A percentile compares a stretch with the other conserved stretches of the same genome.
phyloP scores from a whole-genome alignment of 352 stramenopile genomes.

The Pythium sp. region DNA sequence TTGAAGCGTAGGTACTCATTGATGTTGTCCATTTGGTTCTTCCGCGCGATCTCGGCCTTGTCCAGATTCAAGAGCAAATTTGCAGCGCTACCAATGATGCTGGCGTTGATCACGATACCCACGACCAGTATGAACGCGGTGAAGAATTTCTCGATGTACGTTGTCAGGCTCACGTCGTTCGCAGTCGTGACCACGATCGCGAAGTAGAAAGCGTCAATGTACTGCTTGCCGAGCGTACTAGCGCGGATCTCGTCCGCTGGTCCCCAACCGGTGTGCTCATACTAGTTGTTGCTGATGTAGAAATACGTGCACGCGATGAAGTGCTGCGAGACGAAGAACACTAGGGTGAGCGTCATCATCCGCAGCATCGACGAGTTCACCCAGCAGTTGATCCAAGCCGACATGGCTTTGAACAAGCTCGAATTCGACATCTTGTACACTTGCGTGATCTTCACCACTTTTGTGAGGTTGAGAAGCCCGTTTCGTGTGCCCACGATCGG shows the following conservation, averaged over 20 bases:
- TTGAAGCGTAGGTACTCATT: slow-evolving; percentile 84
- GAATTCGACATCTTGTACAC: slow-evolving; percentile 54
- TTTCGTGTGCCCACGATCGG: slow-evolving; percentile 34
- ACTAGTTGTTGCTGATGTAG: slow-evolving; percentile 46
- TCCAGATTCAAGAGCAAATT: slow-evolving; percentile 76
- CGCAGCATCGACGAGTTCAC: slow-evolving; percentile 70
- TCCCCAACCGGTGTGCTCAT: slow-evolving; percentile 42
- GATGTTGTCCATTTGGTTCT: slow-evolving; percentile 77
- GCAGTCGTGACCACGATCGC: slow-evolving; percentile 65
- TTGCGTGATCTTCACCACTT: slow-evolving; percentile 55
- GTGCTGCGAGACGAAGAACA: slow-evolving; percentile 70
- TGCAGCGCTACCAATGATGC: slow-evolving; percentile 73
- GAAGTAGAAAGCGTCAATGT: slow-evolving; percentile 61
- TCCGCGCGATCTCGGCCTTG: slow-evolving; percentile 68
- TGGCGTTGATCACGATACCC: slow-evolving; percentile 76
- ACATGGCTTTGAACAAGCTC: slow-evolving; percentile 34
- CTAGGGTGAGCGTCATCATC: slow-evolving; percentile 64
- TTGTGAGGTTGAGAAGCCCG: slow-evolving; percentile 38
- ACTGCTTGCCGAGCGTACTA: slow-evolving; percentile 39
- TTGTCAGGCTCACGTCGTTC: slow-evolving; percentile 59
- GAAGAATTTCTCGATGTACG: slow-evolving; percentile 53
- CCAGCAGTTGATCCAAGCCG: slow-evolving; percentile 47
- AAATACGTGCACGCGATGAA: slow-evolving; percentile 78
- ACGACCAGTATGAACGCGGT: slow-evolving; percentile 72
- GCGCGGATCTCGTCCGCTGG: slow-evolving; percentile 26